phyloP scores from a whole-genome alignment of 805 yeast genomes.

The Wickerhamia fluorescens region DNA sequence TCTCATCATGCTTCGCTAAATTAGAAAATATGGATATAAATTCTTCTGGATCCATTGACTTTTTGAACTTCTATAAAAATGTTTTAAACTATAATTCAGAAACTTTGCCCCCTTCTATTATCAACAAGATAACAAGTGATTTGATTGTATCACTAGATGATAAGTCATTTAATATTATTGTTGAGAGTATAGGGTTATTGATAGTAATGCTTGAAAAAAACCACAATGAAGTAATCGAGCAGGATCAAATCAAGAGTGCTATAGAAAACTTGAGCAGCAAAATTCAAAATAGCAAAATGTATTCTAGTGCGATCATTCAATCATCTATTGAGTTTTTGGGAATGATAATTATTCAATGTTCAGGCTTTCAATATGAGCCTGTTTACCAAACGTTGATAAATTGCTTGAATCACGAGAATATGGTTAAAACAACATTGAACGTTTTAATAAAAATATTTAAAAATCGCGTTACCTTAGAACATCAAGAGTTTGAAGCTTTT shows the following conservation, averaged over 20 bases:
- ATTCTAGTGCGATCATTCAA: conserved; percentile 24
- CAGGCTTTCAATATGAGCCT: conserved; percentile 5
- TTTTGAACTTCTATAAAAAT: conserved; percentile 19
- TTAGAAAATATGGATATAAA: conserved; percentile 13
- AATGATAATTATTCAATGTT: conserved; percentile 10
- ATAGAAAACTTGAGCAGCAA: conserved; percentile 7
- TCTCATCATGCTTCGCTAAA: conserved; percentile 11
- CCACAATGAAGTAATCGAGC: conserved; percentile 3
- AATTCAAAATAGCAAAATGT: conserved; percentile 13
- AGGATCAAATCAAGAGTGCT: conserved; percentile 1
- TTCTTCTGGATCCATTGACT: conserved; percentile 19
- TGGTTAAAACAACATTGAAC: conserved; percentile 20
- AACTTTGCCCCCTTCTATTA: conserved; percentile 11
- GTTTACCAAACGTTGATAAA: conserved; percentile 13
- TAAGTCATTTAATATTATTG: conserved; percentile 19
- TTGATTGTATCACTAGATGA: conserved; percentile 16
- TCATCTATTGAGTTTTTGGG: conserved; percentile 18
- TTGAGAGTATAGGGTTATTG: conserved; percentile 21
- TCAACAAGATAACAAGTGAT: conserved; percentile 18
- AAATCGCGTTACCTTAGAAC: conserved; percentile 7
- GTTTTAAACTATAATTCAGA: conserved; percentile 13
- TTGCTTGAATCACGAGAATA: conserved; percentile 19
- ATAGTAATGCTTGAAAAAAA: conserved; percentile 10
- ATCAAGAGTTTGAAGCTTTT: conserved; percentile 8
- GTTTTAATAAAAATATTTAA: conserved; percentile 13